Percentiles rank a stretch among this genome's conserved stretches.
phyloP scores from a whole-genome alignment of 768 basidiomycete species.

The Lactifluus rugatus region DNA sequence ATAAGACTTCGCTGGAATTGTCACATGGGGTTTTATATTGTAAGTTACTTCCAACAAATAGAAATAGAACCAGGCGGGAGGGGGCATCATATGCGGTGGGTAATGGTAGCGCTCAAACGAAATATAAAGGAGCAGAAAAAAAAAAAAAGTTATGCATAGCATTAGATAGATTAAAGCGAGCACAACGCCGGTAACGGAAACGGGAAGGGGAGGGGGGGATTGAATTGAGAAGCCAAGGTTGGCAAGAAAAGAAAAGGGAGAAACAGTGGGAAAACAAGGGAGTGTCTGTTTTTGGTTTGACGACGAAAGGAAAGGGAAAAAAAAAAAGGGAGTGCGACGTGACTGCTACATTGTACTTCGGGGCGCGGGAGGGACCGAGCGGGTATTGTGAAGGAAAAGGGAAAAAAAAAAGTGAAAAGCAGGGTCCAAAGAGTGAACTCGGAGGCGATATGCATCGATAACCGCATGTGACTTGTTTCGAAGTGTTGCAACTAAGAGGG shows the following conservation, averaged over 20 bases:
- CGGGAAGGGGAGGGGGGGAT: too few species aligned
- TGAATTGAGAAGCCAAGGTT: not conserved
- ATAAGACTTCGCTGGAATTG: too few species aligned
- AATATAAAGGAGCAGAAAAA: not conserved
- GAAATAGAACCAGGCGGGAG: too few species aligned
- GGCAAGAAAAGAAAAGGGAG: not conserved
- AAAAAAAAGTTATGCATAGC: too few species aligned
- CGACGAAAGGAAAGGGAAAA: not conserved
- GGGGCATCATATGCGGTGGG: not conserved
- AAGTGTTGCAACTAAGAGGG: not conserved
- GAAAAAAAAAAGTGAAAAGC: not conserved
- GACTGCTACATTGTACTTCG: not conserved
- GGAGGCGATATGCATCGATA: not conserved
- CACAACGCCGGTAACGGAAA: too few species aligned
- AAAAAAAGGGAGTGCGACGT: not conserved
- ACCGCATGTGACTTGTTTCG: not conserved
- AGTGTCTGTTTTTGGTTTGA: not conserved
- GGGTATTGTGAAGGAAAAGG: not conserved
- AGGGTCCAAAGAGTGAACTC: not conserved
- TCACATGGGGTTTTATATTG: too few species aligned
- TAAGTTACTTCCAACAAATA: too few species aligned
- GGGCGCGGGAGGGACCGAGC: not conserved
- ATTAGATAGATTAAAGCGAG: too few species aligned
- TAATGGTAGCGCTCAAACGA: not conserved
- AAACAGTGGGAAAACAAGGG: not conserved